These are phyloP conservation scores for Yarrowia phangngaensis DNA, from an alignment of 805 yeast species.

Conservation along the genomic window DNA sequence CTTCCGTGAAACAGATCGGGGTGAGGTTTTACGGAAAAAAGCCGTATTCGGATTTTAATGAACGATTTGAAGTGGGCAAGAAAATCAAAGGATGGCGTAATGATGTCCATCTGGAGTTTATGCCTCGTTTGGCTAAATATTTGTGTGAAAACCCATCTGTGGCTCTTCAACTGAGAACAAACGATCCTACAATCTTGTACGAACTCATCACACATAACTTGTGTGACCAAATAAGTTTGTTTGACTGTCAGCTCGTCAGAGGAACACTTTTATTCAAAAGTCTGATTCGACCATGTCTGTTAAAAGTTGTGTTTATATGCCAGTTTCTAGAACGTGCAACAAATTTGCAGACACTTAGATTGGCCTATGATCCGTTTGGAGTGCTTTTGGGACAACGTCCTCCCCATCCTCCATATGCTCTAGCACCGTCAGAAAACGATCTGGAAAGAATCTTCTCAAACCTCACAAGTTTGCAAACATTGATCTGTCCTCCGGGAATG, in stretches of 20 bases:
- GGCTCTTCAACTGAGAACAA: slow-evolving; percentile 16
- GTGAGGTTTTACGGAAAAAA: slow-evolving; percentile 21
- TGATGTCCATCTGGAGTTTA: slow-evolving; percentile 22
- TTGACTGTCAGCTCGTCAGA: slow-evolving; percentile 20
- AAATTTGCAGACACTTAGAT: slow-evolving; percentile 4
- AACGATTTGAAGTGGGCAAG: slow-evolving; percentile 22
- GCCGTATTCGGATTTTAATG: slow-evolving; percentile 23
- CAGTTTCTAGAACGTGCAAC: slow-evolving; percentile 10
- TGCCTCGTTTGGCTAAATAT: slow-evolving; percentile 9
- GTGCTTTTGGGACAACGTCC: slow-evolving; percentile 13
- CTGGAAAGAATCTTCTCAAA: not conserved
- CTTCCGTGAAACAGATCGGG: slow-evolving; percentile 8
- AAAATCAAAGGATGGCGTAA: slow-evolving; percentile 20
- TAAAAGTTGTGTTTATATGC: slow-evolving; percentile 14
- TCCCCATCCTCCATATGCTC: slow-evolving; percentile 9
- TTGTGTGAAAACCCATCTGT: slow-evolving; percentile 7
- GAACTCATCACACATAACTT: slow-evolving; percentile 1
- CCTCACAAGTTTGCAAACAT: not conserved
- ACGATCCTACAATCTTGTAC: slow-evolving; percentile 12
- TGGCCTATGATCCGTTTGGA: slow-evolving; percentile 20
- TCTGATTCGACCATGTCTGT: slow-evolving; percentile 10
- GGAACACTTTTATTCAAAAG: slow-evolving; percentile 15
- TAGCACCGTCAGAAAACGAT: slow-evolving; percentile 10
- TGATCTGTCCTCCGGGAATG: slow-evolving; percentile 10
- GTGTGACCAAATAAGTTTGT: slow-evolving; percentile 4